A percentile compares a stretch with the other conserved stretches of the same genome.
These are phyloP conservation scores for Scheffersomyces quercinus DNA, from an alignment of 1,139 yeast species.

Conservation along the genomic window DNA sequence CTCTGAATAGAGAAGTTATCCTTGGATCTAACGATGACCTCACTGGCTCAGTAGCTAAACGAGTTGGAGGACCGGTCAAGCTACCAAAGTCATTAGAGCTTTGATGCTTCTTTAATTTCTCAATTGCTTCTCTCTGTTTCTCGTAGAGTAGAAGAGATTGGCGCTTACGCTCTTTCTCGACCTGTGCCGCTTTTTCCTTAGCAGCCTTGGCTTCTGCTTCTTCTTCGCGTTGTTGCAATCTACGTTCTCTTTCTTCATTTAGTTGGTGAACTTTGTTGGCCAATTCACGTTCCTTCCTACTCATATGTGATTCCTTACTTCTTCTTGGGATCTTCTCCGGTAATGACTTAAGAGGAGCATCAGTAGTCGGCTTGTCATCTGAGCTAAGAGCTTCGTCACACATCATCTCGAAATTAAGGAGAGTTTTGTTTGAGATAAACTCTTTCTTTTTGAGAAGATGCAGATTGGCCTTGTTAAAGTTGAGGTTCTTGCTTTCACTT, in stretches of 20 bases:
- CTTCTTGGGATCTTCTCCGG: constrained; percentile 4
- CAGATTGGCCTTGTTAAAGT: not conserved
- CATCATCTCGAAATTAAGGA: constrained; percentile 31
- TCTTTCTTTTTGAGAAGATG: constrained; percentile 7
- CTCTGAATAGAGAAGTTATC: constrained; percentile 34
- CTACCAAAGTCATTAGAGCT: constrained; percentile 26
- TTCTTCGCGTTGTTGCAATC: constrained; percentile 14
- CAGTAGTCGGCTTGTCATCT: constrained; percentile 3
- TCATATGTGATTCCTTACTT: not conserved
- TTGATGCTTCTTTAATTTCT: constrained; percentile 30
- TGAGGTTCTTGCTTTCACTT: no score
- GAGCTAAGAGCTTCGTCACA: constrained; percentile 19
- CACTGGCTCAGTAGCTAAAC: constrained; percentile 19
- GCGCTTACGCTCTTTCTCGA: constrained; percentile 16
- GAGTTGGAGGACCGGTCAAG: constrained; percentile 8
- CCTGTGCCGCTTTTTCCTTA: constrained; percentile 5
- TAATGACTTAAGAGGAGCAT: constrained; percentile 3
- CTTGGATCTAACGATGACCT: constrained; percentile 42
- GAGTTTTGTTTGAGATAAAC: constrained; percentile 20
- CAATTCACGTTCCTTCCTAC: constrained; percentile 25
- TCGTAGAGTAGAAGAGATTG: constrained; percentile 25
- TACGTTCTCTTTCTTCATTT: constrained; percentile 31
- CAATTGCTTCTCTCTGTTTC: constrained; percentile 33
- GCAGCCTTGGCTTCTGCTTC: constrained; percentile 9
- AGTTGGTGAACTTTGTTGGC: constrained; percentile 30